Base-by-base conservation (phyloP, 2,329 filamentous ascomycete genomes). In the Cryphonectria nitschkei region DNA sequence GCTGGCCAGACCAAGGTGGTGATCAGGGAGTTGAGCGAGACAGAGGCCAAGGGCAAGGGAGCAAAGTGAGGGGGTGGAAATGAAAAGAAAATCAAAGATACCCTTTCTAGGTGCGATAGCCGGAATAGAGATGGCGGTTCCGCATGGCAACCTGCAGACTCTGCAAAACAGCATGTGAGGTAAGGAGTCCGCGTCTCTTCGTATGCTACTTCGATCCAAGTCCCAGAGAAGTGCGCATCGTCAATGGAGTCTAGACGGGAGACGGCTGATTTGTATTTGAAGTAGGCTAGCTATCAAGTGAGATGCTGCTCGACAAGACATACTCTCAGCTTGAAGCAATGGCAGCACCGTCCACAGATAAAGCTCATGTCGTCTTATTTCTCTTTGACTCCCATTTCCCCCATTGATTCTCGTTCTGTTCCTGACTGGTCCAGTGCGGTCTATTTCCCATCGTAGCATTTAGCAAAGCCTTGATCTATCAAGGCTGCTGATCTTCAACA, bases 21-120 rank as follows among this genome's bases (percentile, higher is more conserved):
- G 78, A 88, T 99, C 39, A 86, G 95, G 72, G 94, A 97, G 82
- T 84, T 99, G 67, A 90, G 91, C 7, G 94, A 97, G 77, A 92
- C 89, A 11, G 96, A 99, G 82, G 94, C 95, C 5, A 94, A 95
- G 82, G 92, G 91, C 32, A 97, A 97, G 82, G 89, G 89, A 6
- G 85, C 89, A 60, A 95, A 94, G 82, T 91, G 80, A 80, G 19
- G 4, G 19, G 6, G 43, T 26, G 43, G 6, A 22, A 22, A 22
- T 8, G 22, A 50, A 9, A 50, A 19, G 6, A n/a, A n/a, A n/a
- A 50, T 7, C 8, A 26, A 50, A 41, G 43, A 68, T 65, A 65
- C 62, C 66, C 34, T 32, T 13, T 58, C 19, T 9, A 68, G 26
- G 16, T 54, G 58, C 26, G 52, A 41, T 29, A 29, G 43, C 32